Evolutionary conservation across 108 stramenopile genomes (phyloP), one percentile per base, ranked within the genome.

Genomic region (Cyclotella baltica): DNA sequence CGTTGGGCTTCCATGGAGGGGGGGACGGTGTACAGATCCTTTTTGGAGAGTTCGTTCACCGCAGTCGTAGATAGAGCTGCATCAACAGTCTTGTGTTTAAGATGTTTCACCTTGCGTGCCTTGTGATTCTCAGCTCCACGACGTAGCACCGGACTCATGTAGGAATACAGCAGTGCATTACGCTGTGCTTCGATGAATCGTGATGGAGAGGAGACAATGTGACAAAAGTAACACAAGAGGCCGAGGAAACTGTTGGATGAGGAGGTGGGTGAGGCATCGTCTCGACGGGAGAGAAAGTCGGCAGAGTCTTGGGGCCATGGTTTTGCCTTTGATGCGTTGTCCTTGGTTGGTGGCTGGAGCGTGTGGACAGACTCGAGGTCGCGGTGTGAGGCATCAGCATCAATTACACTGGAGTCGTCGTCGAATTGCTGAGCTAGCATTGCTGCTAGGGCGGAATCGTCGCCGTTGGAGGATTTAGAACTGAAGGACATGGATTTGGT

Each of bases 21-120:
- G 33, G 90, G 90, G 23, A 88, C 87, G 3, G 75, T 63, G 58
- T 77, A 92, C 38, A 92, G 66, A 72, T 92, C 88, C 22, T 77
- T 64, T 16, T 81, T 57, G 4, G 84, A 76, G 18, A 91, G 67
- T 47, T 87, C 71, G 10, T 62, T 65, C 22, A 72, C 16, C 4
- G n/a, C n/a, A n/a, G n/a, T 25, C 38, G 29, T 47, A 8, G 47
- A 4, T 27, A 6, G 47, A 67, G 10, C 25, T 3, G 15, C 43
- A 4, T 33, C 10, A n/a, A 30, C 22, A n/a, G 3, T 52, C 50
- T 52, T 52, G 0, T 40, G 34, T 23, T 36, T 70, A 13, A 16
- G 65, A 27, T 74, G 71, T 23, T 38, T 5, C 22, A 55, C 53
- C 57, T 51, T 63, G 15, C 73, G 18, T 11, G 34, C 43, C 29